Conservation (phyloP, 179 eudicot genomes). For the Patellifolia procumbens region DNA sequence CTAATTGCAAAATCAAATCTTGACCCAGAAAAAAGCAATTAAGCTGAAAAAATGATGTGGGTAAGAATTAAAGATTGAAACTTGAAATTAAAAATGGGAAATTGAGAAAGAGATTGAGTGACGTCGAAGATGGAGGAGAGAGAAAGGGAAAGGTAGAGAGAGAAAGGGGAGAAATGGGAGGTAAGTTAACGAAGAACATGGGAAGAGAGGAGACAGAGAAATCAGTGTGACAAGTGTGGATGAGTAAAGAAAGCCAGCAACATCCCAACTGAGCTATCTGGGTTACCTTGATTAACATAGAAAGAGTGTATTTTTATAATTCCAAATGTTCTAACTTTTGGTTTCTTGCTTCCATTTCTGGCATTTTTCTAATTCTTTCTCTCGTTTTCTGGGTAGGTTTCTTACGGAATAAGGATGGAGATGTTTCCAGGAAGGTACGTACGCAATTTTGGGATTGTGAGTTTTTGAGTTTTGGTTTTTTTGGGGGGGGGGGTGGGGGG, state of each 20-base stretch:
- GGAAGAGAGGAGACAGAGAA: neutral
- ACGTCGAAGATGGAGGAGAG: slow-evolving; percentile 1
- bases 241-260: neutral
- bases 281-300: neutral
- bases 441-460: too few species aligned
- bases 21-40: neutral
- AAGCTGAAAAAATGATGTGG: neutral
- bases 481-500: too few species aligned
- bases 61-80: neutral
- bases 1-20: too few species aligned
- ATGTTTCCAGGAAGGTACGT: neutral
- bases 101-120: neutral
- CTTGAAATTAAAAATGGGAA: neutral
- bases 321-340: neutral
- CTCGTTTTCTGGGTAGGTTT: neutral
- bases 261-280: neutral
- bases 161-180: neutral
- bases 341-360: neutral
- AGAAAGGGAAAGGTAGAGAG: too few species aligned
- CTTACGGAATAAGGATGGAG: neutral
- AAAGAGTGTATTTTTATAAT: neutral
- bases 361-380: neutral
- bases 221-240: neutral
- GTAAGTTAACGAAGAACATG: neutral
- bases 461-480: too few species aligned